phyloP scores from a whole-genome alignment of 805 yeast species.

The Kazachstania taianensis region DNA sequence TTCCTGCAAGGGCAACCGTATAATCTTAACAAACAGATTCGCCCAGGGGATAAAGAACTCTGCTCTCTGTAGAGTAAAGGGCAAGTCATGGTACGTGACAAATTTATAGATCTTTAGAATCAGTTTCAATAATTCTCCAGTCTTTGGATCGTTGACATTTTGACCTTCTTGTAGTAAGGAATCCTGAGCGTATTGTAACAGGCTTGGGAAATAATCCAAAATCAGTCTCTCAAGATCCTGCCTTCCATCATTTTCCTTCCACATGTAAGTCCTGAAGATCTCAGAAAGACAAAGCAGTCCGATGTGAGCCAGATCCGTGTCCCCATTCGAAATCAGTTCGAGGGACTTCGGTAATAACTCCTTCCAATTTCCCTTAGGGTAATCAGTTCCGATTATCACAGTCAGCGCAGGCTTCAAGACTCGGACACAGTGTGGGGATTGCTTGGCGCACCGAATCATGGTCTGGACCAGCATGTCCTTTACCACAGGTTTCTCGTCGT shows the following conservation, averaged over 20 bases:
- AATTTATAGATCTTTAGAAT: conserved; percentile 71
- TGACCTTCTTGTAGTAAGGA: conserved; percentile 33
- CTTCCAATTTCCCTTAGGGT: conserved; percentile 43
- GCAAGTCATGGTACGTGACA: conserved; percentile 62
- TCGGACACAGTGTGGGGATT: conserved; percentile 32
- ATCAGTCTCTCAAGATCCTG: conserved; percentile 46
- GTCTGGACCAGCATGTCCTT: conserved; percentile 60
- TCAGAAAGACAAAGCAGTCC: conserved; percentile 66
- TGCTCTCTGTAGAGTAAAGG: conserved; percentile 47
- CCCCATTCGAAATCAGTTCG: conserved; percentile 36
- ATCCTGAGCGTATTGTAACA: conserved; percentile 56
- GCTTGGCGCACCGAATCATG: conserved; percentile 38
- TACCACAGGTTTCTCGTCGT: conserved; percentile 66
- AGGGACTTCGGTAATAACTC: conserved; percentile 38
- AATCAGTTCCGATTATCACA: conserved; percentile 42
- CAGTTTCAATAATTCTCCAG: conserved; percentile 66
- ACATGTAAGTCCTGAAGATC: conserved; percentile 59
- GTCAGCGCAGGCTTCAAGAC: conserved; percentile 42
- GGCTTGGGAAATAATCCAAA: conserved; percentile 49
- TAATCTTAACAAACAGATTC: conserved; percentile 58
- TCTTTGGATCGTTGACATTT: conserved; percentile 27
- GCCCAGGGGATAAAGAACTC: conserved; percentile 59
- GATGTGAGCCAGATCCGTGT: conserved; percentile 40
- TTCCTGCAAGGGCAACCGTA: conserved; percentile 41
- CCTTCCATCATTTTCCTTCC: conserved; percentile 51